Evolutionary conservation across 495 filamentous ascomycete genomes (phyloP).

Genomic region (Xylaria nigripes): DNA sequence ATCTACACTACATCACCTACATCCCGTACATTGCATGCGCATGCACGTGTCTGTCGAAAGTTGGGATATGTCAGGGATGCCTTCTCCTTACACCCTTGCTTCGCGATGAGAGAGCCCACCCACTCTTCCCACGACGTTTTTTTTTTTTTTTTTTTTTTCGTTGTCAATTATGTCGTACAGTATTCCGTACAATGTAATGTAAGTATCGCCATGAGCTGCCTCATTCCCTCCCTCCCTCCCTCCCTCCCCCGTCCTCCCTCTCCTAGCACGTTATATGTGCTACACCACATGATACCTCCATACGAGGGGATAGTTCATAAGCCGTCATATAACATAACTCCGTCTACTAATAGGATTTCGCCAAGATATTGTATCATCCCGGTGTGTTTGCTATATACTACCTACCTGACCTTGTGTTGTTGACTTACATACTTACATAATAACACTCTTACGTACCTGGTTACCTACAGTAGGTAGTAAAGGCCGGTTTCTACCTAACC

Average conservation of each 20-base stretch:
- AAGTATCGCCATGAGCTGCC: not conserved
- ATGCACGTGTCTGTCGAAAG: not conserved
- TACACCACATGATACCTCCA: too few relatives aligned
- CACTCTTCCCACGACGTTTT: not conserved
- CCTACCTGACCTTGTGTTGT: not conserved
- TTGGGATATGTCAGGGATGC: not conserved
- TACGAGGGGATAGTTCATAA: too few relatives aligned
- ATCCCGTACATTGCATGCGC: not conserved
- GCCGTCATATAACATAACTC: too few relatives aligned
- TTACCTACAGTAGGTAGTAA: too few relatives aligned
- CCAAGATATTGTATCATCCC: not conserved
- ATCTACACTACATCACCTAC: not conserved
- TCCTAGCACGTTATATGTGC: not conserved
- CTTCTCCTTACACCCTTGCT: not conserved
- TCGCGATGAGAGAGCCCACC: not conserved
- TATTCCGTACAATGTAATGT: not conserved
- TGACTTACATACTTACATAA: not conserved
- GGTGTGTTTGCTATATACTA: not conserved
- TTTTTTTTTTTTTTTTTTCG: too few relatives aligned
- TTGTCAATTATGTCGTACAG: not conserved
- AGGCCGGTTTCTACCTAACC: not conserved
- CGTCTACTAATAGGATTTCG: not conserved
- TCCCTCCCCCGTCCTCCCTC: too few relatives aligned
- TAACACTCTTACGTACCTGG: too few relatives aligned
- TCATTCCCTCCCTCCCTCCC: too few relatives aligned